Conservation (phyloP, 495 filamentous ascomycete species). For the Collariella sp. region DNA sequence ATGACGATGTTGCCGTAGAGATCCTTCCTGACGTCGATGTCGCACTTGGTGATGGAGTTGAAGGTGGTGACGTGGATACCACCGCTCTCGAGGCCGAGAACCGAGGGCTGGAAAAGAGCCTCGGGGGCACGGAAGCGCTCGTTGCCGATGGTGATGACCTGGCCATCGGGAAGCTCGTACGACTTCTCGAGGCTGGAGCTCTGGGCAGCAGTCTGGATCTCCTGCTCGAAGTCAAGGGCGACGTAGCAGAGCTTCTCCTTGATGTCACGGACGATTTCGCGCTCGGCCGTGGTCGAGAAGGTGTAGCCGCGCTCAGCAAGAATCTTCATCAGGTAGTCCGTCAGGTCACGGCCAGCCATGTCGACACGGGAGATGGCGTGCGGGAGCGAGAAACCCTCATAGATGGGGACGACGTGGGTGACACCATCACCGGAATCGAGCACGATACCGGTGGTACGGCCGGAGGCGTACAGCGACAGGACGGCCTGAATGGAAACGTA, state of each 20-base stretch:
- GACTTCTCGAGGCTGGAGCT: slow-evolving; percentile 97
- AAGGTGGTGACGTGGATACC: slow-evolving; percentile 99
- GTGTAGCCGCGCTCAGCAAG: slow-evolving; percentile 97
- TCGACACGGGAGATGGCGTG: slow-evolving; percentile 99
- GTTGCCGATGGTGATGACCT: slow-evolving; percentile 99
- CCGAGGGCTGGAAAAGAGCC: slow-evolving; percentile 98
- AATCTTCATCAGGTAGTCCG: slow-evolving; percentile 99
- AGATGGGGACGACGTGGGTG: slow-evolving; percentile 99
- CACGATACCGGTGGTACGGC: slow-evolving; percentile 99
- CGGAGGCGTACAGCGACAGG: slow-evolving; percentile 96
- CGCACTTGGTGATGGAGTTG: slow-evolving; percentile 99
- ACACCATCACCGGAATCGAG: slow-evolving; percentile 99
- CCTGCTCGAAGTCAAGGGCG: slow-evolving; percentile 98
- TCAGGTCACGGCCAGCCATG: slow-evolving; percentile 99
- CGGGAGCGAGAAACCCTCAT: slow-evolving; percentile 99
- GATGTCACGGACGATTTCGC: slow-evolving; percentile 99
- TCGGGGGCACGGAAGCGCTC: slow-evolving; percentile 99
- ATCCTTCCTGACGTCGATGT: slow-evolving; percentile 98
- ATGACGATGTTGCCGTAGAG: slow-evolving; percentile 99
- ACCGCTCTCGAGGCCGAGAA: slow-evolving; percentile 93
- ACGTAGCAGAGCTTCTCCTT: slow-evolving; percentile 99
- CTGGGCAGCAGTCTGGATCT: slow-evolving; percentile 99
- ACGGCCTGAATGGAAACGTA: slow-evolving; percentile 99
- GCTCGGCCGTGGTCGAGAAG: slow-evolving; percentile 99
- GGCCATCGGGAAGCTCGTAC: slow-evolving; percentile 98